phyloP scores from a whole-genome alignment of 208 protist species.

The Novymonas esmeraldas region DNA sequence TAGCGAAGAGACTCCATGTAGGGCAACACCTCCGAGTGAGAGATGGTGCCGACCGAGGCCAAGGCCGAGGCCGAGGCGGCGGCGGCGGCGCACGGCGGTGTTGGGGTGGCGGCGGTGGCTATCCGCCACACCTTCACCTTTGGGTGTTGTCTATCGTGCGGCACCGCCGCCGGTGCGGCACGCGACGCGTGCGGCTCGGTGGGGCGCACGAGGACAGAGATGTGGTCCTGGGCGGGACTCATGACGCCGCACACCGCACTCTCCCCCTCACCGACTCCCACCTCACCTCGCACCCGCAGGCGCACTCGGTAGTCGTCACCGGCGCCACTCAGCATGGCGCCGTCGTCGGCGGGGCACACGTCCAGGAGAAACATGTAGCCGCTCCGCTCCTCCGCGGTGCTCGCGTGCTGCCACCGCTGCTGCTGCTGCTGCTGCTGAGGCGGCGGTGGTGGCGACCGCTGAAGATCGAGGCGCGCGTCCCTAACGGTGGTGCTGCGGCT shows the following conservation, averaged over 20 bases:
- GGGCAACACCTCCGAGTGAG: not conserved
- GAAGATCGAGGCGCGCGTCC: not conserved
- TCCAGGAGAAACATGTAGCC: slow-evolving; percentile 29
- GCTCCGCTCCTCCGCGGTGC: not conserved
- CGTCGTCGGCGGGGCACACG: slow-evolving; percentile 13
- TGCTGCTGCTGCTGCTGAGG: not conserved
- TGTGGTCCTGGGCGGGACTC: slow-evolving; percentile 13
- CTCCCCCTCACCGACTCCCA: slow-evolving; percentile 20
- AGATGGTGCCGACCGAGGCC: not conserved
- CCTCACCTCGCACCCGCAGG: slow-evolving; percentile 23
- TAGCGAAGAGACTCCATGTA: slow-evolving; percentile 9
- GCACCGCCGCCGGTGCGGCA: not conserved
- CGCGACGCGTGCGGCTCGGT: not conserved
- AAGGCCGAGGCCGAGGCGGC: not conserved
- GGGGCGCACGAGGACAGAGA: slow-evolving; percentile 21
- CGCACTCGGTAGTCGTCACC: slow-evolving; percentile 6
- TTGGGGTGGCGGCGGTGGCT: not conserved
- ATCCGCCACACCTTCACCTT: slow-evolving; percentile 35
- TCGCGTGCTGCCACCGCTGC: slow-evolving; percentile 1
- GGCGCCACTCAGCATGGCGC: not conserved
- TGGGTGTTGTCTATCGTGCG: not conserved
- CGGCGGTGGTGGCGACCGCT: too few relatives aligned
- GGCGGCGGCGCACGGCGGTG: too few relatives aligned
- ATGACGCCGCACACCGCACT: slow-evolving; percentile 23
- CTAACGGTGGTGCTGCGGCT: not conserved